A percentile compares a stretch with the other conserved stretches of the same genome.
Evolutionary conservation across 176 grass and related monocot species (phyloP).

Genomic region (Elymus sibiricus): DNA sequence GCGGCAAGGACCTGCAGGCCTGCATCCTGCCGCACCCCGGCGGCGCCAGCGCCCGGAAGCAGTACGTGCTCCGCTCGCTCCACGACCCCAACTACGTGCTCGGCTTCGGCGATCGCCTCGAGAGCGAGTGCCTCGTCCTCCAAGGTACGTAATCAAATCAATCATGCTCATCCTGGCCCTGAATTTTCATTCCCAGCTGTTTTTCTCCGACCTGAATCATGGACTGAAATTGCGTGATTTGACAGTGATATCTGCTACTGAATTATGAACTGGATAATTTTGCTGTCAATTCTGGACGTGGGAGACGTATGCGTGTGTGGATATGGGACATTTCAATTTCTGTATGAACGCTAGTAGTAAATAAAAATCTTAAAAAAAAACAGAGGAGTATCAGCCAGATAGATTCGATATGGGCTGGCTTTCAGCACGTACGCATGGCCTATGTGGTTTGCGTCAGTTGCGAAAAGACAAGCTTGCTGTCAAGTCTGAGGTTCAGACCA

Average conservation of each 20-base stretch:
- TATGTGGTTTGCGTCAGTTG: background rate
- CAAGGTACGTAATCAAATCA: constrained; percentile 37
- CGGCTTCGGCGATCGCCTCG: constrained; percentile 54
- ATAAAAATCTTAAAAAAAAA: background rate
- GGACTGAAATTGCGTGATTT: background rate
- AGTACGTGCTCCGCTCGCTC: constrained; percentile 65
- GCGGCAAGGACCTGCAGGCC: constrained; percentile 47
- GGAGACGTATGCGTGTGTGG: background rate
- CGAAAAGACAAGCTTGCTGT: constrained; percentile 21
- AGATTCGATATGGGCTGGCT: background rate
- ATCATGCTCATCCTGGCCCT: background rate
- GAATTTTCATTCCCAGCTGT: background rate
- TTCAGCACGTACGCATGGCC: background rate
- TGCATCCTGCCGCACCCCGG: constrained; percentile 61
- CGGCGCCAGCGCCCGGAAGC: constrained; percentile 31
- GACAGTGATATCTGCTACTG: background rate
- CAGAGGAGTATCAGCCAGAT: background rate
- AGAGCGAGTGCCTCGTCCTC: constrained; percentile 61
- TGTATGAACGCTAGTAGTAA: background rate
- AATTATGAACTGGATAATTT: background rate
- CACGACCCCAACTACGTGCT: constrained; percentile 75
- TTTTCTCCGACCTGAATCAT: background rate
- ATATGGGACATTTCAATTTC: background rate
- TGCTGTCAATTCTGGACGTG: background rate
- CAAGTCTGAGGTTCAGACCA: constrained; percentile 5